Conservation (phyloP, 176 grass and related monocot species). For the Carex parvula region DNA sequence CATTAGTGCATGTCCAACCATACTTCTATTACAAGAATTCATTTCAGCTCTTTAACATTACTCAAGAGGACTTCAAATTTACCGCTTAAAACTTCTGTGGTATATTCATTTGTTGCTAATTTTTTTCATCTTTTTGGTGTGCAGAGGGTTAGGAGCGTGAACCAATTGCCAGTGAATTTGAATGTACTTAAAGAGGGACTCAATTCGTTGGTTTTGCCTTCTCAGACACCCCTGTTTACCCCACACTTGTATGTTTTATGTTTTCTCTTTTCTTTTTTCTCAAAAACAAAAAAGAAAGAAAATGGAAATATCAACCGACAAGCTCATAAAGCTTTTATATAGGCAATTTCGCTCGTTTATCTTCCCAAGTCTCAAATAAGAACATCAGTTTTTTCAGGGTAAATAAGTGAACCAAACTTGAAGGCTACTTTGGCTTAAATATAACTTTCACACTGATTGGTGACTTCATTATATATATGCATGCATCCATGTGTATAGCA, state of each 20-base stretch:
- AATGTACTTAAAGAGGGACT: conserved; percentile 63
- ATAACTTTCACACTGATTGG: neutral
- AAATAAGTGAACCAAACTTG: conserved; percentile 2
- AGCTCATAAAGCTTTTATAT: neutral
- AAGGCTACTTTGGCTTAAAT: neutral
- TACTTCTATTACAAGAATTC: conserved; percentile 71
- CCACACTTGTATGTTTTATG: conserved; percentile 57
- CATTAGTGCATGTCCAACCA: conserved; percentile 53
- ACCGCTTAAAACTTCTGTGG: neutral
- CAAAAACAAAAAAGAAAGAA: neutral
- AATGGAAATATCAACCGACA: neutral
- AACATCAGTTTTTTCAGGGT: neutral
- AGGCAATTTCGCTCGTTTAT: neutral
- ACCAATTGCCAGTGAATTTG: conserved; percentile 85
- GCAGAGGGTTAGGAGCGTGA: conserved; percentile 69
- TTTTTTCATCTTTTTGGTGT: conserved; percentile 17
- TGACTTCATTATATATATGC: neutral
- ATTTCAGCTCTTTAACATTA: conserved; percentile 80
- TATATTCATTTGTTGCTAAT: conserved; percentile 10
- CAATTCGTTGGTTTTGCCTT: conserved; percentile 60
- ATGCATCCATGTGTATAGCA: neutral
- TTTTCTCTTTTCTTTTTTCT: conserved; percentile 22
- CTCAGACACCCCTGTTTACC: conserved; percentile 67
- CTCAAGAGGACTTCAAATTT: conserved; percentile 43
- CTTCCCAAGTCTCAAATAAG: neutral